Conservation (phyloP, 176 grass and related monocot genomes). For the Avena sativa region DNA sequence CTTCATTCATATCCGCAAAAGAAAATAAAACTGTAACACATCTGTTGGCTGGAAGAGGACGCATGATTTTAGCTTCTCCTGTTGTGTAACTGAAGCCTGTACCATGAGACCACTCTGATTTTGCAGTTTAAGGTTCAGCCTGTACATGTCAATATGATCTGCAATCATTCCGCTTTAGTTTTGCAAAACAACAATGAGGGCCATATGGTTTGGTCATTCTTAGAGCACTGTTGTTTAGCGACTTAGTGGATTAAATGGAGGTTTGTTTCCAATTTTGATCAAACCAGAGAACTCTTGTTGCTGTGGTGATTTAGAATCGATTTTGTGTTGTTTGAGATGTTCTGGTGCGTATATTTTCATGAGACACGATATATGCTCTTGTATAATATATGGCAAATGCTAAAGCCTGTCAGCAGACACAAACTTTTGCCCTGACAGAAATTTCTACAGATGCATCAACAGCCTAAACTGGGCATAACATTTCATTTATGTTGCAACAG, state of each 20-base stretch:
- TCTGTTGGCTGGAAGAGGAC: slow-evolving; percentile 21
- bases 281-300: background rate
- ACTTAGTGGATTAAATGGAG: background rate
- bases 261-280: background rate
- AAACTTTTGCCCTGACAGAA: no score
- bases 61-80: slow-evolving; percentile 22
- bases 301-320: background rate
- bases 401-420: no score
- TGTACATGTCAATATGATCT: slow-evolving; percentile 44
- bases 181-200: background rate
- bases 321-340: background rate
- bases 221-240: background rate
- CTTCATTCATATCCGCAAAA: background rate
- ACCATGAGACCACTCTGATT: slow-evolving; percentile 3
- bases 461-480: no score
- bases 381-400: no score
- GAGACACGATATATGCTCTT: no score
- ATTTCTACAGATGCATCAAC: no score
- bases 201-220: background rate
- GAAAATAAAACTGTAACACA: background rate
- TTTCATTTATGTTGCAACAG: no score
- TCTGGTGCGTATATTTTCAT: no score
- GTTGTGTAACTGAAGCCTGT: background rate
- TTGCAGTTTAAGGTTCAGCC: slow-evolving; percentile 24
- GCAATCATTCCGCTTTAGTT: background rate